Percentiles rank a stretch among this genome's conserved stretches.
Evolutionary conservation across 805 yeast species (phyloP).

Genomic region (Ogataea pilisensis): DNA sequence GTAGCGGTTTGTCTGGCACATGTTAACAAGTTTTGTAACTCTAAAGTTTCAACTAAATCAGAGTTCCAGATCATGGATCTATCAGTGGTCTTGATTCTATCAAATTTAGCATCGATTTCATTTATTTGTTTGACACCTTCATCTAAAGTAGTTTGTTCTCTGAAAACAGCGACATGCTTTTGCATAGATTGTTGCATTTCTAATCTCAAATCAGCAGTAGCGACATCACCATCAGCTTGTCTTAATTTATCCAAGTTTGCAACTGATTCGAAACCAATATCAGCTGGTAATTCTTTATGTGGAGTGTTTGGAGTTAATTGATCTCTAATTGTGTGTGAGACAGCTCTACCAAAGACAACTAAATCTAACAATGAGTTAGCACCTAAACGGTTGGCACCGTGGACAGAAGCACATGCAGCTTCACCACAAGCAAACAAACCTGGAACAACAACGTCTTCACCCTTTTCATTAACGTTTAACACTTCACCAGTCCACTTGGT

Average conservation of each 20-base stretch:
- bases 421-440: slow-evolving; percentile 98
- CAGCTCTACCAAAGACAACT: slow-evolving; percentile 98
- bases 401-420: slow-evolving; percentile 98
- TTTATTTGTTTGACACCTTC: slow-evolving; percentile 81
- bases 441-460: slow-evolving; percentile 87
- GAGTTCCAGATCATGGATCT: slow-evolving; percentile 99
- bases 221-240: slow-evolving; percentile 73
- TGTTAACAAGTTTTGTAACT: slow-evolving; percentile 91
- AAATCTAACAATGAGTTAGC: slow-evolving; percentile 95
- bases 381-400: slow-evolving; percentile 99
- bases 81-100: slow-evolving; percentile 81
- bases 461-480: slow-evolving; percentile 73
- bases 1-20: slow-evolving; percentile 95
- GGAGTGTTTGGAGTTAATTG: slow-evolving; percentile 85
- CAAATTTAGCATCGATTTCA: slow-evolving; percentile 69
- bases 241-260: slow-evolving; percentile 87
- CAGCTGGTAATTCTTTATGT: slow-evolving; percentile 75
- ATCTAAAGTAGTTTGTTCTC: slow-evolving; percentile 88
- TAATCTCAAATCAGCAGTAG: slow-evolving; percentile 86
- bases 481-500: slow-evolving; percentile 97
- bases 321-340: slow-evolving; percentile 85
- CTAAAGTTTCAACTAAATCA: slow-evolving; percentile 93
- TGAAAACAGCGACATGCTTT: slow-evolving; percentile 93
- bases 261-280: slow-evolving; percentile 84
- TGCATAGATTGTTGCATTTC: slow-evolving; percentile 97